phyloP scores from a whole-genome alignment of 2,329 filamentous ascomycete genomes.

The Stagonosporopsis vannaccii region DNA sequence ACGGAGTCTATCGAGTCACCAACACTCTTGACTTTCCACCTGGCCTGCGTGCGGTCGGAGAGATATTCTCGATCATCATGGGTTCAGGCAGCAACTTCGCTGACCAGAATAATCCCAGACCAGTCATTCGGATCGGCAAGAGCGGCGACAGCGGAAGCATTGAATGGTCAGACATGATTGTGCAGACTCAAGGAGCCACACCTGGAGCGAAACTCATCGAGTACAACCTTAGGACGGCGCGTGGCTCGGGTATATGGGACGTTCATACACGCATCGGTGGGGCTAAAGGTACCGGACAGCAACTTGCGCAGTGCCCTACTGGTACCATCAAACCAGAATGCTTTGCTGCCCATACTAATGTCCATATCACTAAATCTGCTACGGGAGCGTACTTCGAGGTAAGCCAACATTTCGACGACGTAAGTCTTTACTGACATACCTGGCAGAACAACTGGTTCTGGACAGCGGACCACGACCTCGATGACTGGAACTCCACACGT shows the following conservation, averaged over 20 bases:
- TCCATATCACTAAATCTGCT: slow-evolving; percentile 60
- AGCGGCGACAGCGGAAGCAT: slow-evolving; percentile 71
- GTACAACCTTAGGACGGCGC: slow-evolving; percentile 67
- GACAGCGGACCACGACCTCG: slow-evolving; percentile 89
- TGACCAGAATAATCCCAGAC: slow-evolving; percentile 63
- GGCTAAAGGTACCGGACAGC: slow-evolving; percentile 77
- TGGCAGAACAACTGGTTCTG: slow-evolving; percentile 23
- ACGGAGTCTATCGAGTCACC: slow-evolving; percentile 65
- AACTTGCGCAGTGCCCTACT: slow-evolving; percentile 79
- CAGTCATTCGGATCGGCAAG: slow-evolving; percentile 71
- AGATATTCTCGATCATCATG: slow-evolving; percentile 86
- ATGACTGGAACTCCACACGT: slow-evolving; percentile 74
- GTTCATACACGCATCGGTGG: slow-evolving; percentile 88
- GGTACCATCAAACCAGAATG: slow-evolving; percentile 69
- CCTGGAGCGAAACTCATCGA: slow-evolving; percentile 75
- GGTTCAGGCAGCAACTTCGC: slow-evolving; percentile 67
- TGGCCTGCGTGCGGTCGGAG: slow-evolving; percentile 81
- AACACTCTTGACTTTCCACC: slow-evolving; percentile 67
- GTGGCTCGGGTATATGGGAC: slow-evolving; percentile 77
- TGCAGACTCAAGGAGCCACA: slow-evolving; percentile 73
- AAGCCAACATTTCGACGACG: neutral
- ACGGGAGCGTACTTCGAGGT: slow-evolving; percentile 78
- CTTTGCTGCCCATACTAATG: slow-evolving; percentile 69
- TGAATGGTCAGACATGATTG: slow-evolving; percentile 77
- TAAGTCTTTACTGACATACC: slow-evolving; percentile 5